Evolutionary conservation across 2,329 filamentous ascomycete species (phyloP).

Genomic region (Emericellopsis cladophorae): DNA sequence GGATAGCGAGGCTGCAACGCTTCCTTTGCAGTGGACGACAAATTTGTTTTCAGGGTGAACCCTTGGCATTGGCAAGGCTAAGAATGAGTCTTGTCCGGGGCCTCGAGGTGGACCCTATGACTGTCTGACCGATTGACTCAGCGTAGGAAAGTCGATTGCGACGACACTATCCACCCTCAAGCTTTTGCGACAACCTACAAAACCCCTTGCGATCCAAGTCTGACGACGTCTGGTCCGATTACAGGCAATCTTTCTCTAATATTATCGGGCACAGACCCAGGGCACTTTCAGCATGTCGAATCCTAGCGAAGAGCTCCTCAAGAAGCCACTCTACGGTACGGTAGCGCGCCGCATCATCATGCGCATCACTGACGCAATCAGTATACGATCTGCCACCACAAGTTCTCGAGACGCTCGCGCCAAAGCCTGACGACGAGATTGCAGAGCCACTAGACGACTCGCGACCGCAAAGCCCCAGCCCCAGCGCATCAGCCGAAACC

Average conservation of each 20-base stretch:
- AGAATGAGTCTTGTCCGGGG: background rate
- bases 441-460: constrained; percentile 9
- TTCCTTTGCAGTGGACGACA: too few species aligned
- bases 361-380: constrained; percentile 17
- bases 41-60: too few species aligned
- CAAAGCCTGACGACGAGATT: constrained; percentile 20
- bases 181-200: background rate
- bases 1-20: too few species aligned
- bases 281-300: constrained; percentile 18
- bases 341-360: background rate
- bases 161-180: background rate
- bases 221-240: too few species aligned
- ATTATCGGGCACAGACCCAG: background rate
- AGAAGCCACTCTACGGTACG: constrained; percentile 38
- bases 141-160: background rate
- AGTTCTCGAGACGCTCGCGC: constrained; percentile 54
- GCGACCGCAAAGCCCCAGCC: constrained; percentile 5
- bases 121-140: background rate
- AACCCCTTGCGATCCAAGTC: background rate
- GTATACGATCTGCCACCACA: constrained; percentile 74
- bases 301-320: constrained; percentile 30
- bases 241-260: too few species aligned
- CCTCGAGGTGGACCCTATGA: background rate
- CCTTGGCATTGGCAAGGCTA: background rate
- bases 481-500: constrained; percentile 15